A percentile compares a stretch with the other conserved stretches of the same genome.
Evolutionary conservation across 2,329 filamentous ascomycete species (phyloP).

Genomic region (Aspergillus transmontanensis): DNA sequence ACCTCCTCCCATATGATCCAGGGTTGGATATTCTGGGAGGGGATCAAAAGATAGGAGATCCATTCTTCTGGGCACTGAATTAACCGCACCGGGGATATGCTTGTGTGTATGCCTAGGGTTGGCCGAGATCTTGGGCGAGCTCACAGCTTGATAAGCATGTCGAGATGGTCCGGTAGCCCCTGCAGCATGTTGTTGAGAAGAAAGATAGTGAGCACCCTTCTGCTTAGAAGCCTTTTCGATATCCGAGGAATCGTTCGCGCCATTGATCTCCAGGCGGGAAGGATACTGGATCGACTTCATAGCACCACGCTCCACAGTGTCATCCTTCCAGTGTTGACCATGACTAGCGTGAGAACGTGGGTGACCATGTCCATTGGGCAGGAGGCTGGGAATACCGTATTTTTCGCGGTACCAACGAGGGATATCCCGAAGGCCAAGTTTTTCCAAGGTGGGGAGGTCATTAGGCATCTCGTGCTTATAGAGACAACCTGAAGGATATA

Average conservation of each 20-base stretch:
- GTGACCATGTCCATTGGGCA: constrained; percentile 21
- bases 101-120: constrained; percentile 19
- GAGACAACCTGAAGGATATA: constrained; percentile 61
- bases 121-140: constrained; percentile 9
- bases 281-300: constrained; percentile 23
- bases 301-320: constrained; percentile 6
- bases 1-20: constrained; percentile 13
- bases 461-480: constrained; percentile 90
- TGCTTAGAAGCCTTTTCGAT: constrained; percentile 16
- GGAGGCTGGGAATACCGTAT: constrained; percentile 33
- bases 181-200: constrained; percentile 13
- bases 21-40: constrained; percentile 16
- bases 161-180: constrained; percentile 12
- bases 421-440: constrained; percentile 65
- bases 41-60: constrained; percentile 27
- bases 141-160: constrained; percentile 7
- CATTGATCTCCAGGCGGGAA: constrained; percentile 17
- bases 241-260: constrained; percentile 12
- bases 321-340: constrained; percentile 24
- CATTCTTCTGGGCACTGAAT: constrained; percentile 18
- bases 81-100: constrained; percentile 7
- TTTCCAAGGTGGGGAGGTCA: constrained; percentile 65
- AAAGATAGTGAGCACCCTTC: constrained; percentile 9
- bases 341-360: constrained; percentile 17
- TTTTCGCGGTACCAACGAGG: constrained; percentile 62